Evolutionary conservation across 1,284 basidiomycete species (phyloP).

Genomic region (Rhodotorula sp.): DNA sequence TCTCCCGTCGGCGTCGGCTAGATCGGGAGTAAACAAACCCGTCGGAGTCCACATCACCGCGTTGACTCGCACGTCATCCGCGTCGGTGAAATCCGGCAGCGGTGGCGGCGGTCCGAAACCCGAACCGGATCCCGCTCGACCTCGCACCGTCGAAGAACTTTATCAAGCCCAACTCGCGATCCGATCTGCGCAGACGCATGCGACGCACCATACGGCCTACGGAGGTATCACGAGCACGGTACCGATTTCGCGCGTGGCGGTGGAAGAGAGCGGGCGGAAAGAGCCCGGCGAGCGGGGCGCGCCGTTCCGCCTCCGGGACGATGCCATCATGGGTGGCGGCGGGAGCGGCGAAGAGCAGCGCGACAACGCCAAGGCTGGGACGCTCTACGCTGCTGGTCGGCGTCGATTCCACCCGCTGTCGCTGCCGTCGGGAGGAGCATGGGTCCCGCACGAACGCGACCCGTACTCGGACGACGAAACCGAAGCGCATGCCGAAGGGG

Average conservation of each 20-base stretch:
- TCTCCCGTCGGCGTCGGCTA: background rate
- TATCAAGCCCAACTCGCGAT: conserved; percentile 20
- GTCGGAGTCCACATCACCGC: conserved; percentile 22
- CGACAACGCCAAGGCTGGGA: background rate
- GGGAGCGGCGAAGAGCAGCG: too few relatives aligned
- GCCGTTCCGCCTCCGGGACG: conserved; percentile 17
- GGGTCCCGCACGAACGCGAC: conserved; percentile 1
- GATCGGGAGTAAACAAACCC: conserved; percentile 6
- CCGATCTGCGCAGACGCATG: conserved; percentile 7
- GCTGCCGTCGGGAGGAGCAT: too few relatives aligned
- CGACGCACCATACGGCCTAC: conserved; percentile 22
- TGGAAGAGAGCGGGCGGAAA: conserved; percentile 19
- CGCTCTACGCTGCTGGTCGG: conserved; percentile 20
- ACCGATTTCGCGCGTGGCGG: conserved; percentile 11
- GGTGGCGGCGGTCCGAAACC: background rate
- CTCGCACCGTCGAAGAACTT: conserved; percentile 12
- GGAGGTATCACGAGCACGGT: conserved; percentile 29
- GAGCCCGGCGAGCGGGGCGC: conserved; percentile 16
- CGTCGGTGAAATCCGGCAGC: background rate
- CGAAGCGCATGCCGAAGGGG: conserved; percentile 7
- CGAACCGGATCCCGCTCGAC: background rate
- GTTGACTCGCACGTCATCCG: conserved; percentile 4
- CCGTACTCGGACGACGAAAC: conserved; percentile 31
- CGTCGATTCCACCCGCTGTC: background rate
- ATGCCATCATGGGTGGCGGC: conserved; percentile 14